Evolutionary conservation across 2,329 filamentous ascomycete genomes (phyloP).

Genomic region (Clonostachys byssicola): DNA sequence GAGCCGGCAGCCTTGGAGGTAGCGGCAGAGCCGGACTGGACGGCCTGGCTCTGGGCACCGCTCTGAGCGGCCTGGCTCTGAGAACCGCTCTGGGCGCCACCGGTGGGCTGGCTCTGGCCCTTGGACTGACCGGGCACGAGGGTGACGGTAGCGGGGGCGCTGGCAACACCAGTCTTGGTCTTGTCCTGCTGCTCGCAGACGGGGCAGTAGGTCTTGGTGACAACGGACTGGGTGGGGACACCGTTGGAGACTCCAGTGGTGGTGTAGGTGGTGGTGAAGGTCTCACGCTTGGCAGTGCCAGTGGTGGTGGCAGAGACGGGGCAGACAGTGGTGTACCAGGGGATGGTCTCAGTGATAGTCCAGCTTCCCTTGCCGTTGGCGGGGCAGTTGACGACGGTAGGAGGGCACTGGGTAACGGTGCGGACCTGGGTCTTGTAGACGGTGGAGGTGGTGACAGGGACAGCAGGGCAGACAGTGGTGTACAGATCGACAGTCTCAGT

Average conservation of each 20-base stretch:
- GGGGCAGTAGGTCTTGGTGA: slow-evolving; percentile 9
- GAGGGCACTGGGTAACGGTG: slow-evolving; percentile 54
- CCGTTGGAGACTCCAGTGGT: slow-evolving; percentile 1
- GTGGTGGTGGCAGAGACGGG: slow-evolving; percentile 15
- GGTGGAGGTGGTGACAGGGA: slow-evolving; percentile 3
- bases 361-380: slow-evolving; percentile 1
- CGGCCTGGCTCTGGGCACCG: not conserved
- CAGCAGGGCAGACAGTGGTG: slow-evolving; percentile 57
- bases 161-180: too few species aligned
- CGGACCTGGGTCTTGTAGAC: slow-evolving; percentile 12
- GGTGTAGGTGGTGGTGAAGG: slow-evolving; percentile 2
- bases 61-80: not conserved
- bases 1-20: too few species aligned
- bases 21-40: too few species aligned
- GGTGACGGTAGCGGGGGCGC: not conserved
- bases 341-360: slow-evolving; percentile 12
- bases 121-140: not conserved
- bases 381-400: slow-evolving; percentile 55
- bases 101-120: slow-evolving; percentile 3
- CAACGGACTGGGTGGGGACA: not conserved
- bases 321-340: slow-evolving; percentile 27
- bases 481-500: slow-evolving; percentile 34
- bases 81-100: not conserved
- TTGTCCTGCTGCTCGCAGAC: not conserved
- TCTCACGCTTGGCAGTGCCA: slow-evolving; percentile 1